Percentiles rank a stretch among this genome's conserved stretches.
Evolutionary conservation across 108 stramenopile species (phyloP).

Genomic region (Aurantiochytrium sp.): DNA sequence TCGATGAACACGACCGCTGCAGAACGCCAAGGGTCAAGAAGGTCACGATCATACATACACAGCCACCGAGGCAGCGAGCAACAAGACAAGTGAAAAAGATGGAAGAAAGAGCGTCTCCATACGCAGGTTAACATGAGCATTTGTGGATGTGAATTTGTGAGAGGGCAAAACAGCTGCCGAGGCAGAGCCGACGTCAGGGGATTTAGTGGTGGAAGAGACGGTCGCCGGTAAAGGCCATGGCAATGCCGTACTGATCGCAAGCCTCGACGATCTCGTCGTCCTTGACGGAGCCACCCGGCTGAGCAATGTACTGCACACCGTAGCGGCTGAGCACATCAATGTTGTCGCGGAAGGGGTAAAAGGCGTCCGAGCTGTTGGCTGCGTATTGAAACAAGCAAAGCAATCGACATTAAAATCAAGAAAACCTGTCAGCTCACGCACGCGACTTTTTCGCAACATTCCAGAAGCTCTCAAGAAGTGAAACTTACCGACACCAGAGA

Average conservation of each 20-base stretch:
- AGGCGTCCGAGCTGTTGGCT: conserved; percentile 84
- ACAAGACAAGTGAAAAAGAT: not conserved
- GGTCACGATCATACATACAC: not conserved
- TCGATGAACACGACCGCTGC: not conserved
- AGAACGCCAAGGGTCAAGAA: too few relatives aligned
- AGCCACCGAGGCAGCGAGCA: not conserved
- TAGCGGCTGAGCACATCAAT: conserved; percentile 95
- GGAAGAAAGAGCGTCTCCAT: not conserved
- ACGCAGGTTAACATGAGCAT: too few relatives aligned
- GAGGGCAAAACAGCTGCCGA: too few relatives aligned
- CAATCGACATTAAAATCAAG: too few relatives aligned
- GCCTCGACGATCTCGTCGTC: conserved; percentile 77
- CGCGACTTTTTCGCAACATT: too few relatives aligned
- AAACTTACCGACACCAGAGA: conserved; percentile 56
- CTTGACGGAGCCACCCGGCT: conserved; percentile 90
- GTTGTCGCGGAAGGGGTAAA: conserved; percentile 97
- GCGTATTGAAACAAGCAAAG: not conserved
- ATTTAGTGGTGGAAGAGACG: conserved; percentile 95
- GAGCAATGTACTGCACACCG: conserved; percentile 84
- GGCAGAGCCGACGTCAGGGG: too few relatives aligned
- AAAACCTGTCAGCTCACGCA: too few relatives aligned
- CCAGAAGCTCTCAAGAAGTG: too few relatives aligned
- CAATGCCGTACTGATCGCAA: conserved; percentile 90
- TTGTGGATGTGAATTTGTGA: too few relatives aligned
- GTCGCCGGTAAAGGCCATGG: conserved; percentile 90